These are phyloP conservation scores for Irpex sp. DNA, from an alignment of 1,284 basidiomycete genomes.

Conservation along the genomic window DNA sequence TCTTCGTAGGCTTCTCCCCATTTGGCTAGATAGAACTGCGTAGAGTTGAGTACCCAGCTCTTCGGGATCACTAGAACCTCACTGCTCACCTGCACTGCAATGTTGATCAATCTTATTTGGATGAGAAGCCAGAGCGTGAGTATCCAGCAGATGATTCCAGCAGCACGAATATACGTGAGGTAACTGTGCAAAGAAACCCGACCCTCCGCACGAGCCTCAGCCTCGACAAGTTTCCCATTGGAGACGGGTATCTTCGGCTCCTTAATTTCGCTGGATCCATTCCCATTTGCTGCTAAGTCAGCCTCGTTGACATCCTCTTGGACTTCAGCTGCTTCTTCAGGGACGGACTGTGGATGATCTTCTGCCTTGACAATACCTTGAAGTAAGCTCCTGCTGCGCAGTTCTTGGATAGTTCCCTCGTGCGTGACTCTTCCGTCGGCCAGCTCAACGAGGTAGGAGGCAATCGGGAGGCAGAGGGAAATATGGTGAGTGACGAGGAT, in stretches of 20 bases:
- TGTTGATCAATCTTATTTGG: slow-evolving; percentile 49
- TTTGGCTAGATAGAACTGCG: slow-evolving; percentile 53
- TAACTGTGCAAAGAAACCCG: slow-evolving; percentile 55
- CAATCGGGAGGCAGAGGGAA: slow-evolving; percentile 58
- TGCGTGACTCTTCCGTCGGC: slow-evolving; percentile 53
- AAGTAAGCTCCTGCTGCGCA: slow-evolving; percentile 48
- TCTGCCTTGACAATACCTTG: slow-evolving; percentile 46
- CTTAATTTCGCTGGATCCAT: slow-evolving; percentile 7
- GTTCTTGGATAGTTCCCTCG: slow-evolving; percentile 50
- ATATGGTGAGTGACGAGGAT: slow-evolving; percentile 88
- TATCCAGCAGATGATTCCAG: slow-evolving; percentile 52
- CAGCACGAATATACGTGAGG: slow-evolving; percentile 54
- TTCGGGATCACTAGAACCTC: slow-evolving; percentile 3
- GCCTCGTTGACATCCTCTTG: slow-evolving; percentile 34
- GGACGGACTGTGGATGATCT: slow-evolving; percentile 23
- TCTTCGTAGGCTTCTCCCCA: slow-evolving; percentile 62
- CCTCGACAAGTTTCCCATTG: slow-evolving; percentile 54
- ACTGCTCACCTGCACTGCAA: slow-evolving; percentile 48
- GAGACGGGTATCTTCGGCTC: slow-evolving; percentile 14
- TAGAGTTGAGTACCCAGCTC: background rate
- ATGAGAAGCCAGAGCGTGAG: slow-evolving; percentile 49
- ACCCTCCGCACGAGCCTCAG: slow-evolving; percentile 60
- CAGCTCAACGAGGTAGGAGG: slow-evolving; percentile 65
- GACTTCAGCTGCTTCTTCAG: slow-evolving; percentile 14
- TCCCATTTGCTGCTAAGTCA: slow-evolving; percentile 21